Base-by-base conservation (phyloP, 2,329 filamentous ascomycete species). In the Mollisia scopiformis region DNA sequence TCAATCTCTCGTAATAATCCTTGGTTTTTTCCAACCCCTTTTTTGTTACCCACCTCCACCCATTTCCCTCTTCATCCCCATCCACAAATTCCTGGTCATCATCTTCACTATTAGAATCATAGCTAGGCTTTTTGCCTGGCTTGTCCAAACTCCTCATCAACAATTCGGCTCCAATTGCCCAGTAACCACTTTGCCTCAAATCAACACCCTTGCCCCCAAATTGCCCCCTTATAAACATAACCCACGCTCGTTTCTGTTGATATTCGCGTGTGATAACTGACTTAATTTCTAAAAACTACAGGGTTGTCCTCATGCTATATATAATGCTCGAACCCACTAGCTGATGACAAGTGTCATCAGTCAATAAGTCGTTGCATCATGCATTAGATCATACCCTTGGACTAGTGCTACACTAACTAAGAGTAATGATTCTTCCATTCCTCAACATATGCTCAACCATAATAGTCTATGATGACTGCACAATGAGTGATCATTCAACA, bases 131-230 rank as follows among this genome's bases (percentile, higher is more conserved):
- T 25, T 59, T 57, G 37, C 28, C 41, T 33, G 50, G 33, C 31
- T 27, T 27, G 23, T 71, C 60, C 30, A 55, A 43, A 66, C 70
- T 77, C 71, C 89, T 84, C 77, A 96, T 86, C 58, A 97, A 77
- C 21, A 97, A 85, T 76, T 97, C 93, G 2, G 91, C 92, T 0
- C 92, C 93, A 47, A 97, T 83, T 14, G 88, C 88, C 94, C 93
- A 97, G 66, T 90, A 83, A 35, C 86, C 84, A 69, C 88, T 82
- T 21, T 79, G 80, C 39, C 92, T 84, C 51, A 94, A 75, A 72
- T 97, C 92, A 23, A 93, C 79, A 6, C 78, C 77, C 51, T 75
- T 74, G 2, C 86, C 86, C 10, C 58, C 65, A 25, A 88, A 78
- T 54, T 82, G 84, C 49, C 86, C 82, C 52, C 89, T 84, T 50